These are phyloP conservation scores for Coniochaeta sp. DNA, from an alignment of 2,329 filamentous ascomycete species.

Conservation along the genomic window DNA sequence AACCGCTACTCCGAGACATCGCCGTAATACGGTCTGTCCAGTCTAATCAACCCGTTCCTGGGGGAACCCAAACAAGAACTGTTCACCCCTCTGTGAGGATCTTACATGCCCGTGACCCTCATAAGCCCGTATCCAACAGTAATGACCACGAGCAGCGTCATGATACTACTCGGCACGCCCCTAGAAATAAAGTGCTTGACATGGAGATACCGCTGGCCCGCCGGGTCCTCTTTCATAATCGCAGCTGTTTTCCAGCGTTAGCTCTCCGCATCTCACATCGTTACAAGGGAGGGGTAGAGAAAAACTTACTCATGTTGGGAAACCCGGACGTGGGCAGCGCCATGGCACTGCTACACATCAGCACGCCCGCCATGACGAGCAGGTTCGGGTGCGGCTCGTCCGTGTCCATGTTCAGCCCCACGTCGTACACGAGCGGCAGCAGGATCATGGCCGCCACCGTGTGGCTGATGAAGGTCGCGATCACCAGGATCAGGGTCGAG, in stretches of 20 bases:
- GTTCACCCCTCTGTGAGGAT: too few species aligned
- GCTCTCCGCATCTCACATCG: not conserved
- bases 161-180: conserved; percentile 80
- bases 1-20: not conserved
- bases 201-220: conserved; percentile 82
- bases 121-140: conserved; percentile 89
- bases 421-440: conserved; percentile 79
- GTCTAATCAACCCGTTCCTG: not conserved
- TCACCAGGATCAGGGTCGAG: conserved; percentile 73
- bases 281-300: not conserved
- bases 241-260: conserved; percentile 52
- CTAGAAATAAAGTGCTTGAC: conserved; percentile 93
- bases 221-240: conserved; percentile 98
- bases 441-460: conserved; percentile 95
- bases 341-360: conserved; percentile 99
- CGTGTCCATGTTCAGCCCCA: conserved; percentile 67
- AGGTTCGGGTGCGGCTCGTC: conserved; percentile 86
- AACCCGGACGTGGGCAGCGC: conserved; percentile 92
- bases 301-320: conserved; percentile 93
- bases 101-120: conserved; percentile 40
- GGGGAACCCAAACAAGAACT: not conserved
- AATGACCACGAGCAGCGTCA: conserved; percentile 75
- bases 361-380: conserved; percentile 85
- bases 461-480: conserved; percentile 96
- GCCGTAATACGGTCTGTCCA: not conserved